Evolutionary conservation across 1,284 basidiomycete species (phyloP), one percentile per base, ranked within the genome.

Genomic region (Vanrija humicola): DNA sequence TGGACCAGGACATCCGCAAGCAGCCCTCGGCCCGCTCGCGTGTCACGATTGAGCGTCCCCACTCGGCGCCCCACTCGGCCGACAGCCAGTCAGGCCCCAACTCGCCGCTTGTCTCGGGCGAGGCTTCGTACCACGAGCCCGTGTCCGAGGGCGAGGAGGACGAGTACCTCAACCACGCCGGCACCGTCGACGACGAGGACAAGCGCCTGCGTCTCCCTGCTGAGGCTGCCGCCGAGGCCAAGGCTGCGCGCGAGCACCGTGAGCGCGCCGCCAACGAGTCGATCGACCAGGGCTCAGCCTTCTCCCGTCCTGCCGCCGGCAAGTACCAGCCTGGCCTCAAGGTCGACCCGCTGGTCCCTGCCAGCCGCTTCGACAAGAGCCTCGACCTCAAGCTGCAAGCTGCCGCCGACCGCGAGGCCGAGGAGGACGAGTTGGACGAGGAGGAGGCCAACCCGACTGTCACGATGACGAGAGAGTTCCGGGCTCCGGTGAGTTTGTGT

Each of bases 1-100:
- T 95, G 91, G 91, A 93, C 56, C 88, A 85, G 54, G 90, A 95
- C 68, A 97, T 96, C 67, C 82, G 90, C 54, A 95, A 95, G 73
- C 89, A 90, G 5, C 86, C 87, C 58, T 86, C 84, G 84, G 88
- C 58, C 84, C 86, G 64, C 77, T 77, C 64, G 58, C 87, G 63
- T 82, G 74, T 75, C 18, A 63, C 72, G 28, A 89, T 94, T 64
- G 87, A 90, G 67, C 85, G 91, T 18, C 91, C 89, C 8, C 59
- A 70, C 39, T 73, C 74, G 3, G 64, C 64, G 19, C 58, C 64
- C 12, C 68, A 71, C 42, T 72, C 71, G 6, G 68, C 67, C 39
- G 64, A 70, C 16, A 76, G 79, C 6, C 70, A 67, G 3, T 75
- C 77, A 49, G 80, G 80, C 46, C 59, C 58, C n/a, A 56, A 59